phyloP scores from a whole-genome alignment of 148 eudicot species.

The Oxyria digyna region DNA sequence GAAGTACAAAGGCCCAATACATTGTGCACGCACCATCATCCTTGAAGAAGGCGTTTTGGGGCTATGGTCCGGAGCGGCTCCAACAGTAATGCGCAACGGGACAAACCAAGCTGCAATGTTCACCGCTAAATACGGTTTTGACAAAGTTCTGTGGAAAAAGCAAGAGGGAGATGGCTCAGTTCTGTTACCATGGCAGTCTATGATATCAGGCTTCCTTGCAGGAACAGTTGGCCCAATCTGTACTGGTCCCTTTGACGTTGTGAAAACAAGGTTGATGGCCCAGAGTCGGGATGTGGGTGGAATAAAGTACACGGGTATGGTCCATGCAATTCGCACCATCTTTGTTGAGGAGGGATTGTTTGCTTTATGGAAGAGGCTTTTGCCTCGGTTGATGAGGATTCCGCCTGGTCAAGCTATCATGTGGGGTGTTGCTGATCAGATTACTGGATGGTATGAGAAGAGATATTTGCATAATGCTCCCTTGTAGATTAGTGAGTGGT shows the following conservation, averaged over 20 bases:
- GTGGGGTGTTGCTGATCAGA: constrained; percentile 97
- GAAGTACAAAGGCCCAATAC: constrained; percentile 83
- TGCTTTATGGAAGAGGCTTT: constrained; percentile 81
- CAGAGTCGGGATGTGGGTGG: constrained; percentile 51
- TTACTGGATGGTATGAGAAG: constrained; percentile 84
- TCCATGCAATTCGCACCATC: constrained; percentile 69
- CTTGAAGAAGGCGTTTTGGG: constrained; percentile 90
- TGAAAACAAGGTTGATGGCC: constrained; percentile 92
- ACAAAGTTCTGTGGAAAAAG: constrained; percentile 60
- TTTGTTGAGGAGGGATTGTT: constrained; percentile 72
- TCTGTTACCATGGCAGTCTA: constrained; percentile 90
- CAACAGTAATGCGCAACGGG: constrained; percentile 95
- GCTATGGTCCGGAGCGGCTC: constrained; percentile 92
- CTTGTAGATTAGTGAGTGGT: neutral
- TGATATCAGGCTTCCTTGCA: constrained; percentile 91
- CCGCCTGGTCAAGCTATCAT: constrained; percentile 98
- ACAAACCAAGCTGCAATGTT: constrained; percentile 97
- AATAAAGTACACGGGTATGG: constrained; percentile 76
- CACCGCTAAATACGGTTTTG: constrained; percentile 71
- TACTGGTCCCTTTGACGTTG: constrained; percentile 94
- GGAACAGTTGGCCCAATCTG: constrained; percentile 94
- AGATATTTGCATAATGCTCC: constrained; percentile 16
- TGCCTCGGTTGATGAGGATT: constrained; percentile 91
- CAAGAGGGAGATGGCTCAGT: constrained; percentile 80
- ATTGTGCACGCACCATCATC: constrained; percentile 68